These are phyloP conservation scores for Cardamine resedifolia DNA, from an alignment of 345 rosid species.

Conservation along the genomic window DNA sequence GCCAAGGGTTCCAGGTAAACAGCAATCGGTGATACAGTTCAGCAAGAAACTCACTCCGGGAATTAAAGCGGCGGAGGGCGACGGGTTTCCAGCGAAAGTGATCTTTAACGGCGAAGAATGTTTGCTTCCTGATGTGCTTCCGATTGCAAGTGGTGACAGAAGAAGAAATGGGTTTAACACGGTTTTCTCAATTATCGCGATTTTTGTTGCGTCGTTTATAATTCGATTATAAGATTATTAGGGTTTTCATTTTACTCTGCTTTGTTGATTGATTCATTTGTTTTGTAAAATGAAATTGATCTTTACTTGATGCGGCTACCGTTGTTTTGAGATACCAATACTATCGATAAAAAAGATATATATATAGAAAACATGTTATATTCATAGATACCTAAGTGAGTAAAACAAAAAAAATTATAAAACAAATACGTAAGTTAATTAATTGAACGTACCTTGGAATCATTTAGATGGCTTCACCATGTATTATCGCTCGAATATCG, in stretches of 20 bases:
- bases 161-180: constrained; percentile 29
- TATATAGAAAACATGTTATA: background rate
- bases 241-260: background rate
- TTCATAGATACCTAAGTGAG: background rate
- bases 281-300: constrained; percentile 24
- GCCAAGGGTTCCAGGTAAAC: constrained; percentile 87
- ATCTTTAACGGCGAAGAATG: constrained; percentile 96
- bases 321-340: background rate
- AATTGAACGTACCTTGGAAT: background rate
- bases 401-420: background rate
- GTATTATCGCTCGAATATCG: background rate
- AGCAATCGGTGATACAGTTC: constrained; percentile 82
- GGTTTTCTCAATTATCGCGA: background rate
- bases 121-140: constrained; percentile 62
- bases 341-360: background rate
- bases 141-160: constrained; percentile 46
- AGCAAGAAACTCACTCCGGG: constrained; percentile 75
- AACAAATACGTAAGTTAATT: too few relatives aligned
- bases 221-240: constrained; percentile 6
- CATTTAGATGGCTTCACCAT: background rate
- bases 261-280: constrained; percentile 27
- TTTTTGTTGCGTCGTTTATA: constrained; percentile 9
- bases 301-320: constrained; percentile 8
- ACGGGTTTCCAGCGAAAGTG: constrained; percentile 89
- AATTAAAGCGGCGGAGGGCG: constrained; percentile 64